These are phyloP conservation scores for Mucor saturninus DNA, from an alignment of 371 early-diverging fungal species.

Conservation along the genomic window DNA sequence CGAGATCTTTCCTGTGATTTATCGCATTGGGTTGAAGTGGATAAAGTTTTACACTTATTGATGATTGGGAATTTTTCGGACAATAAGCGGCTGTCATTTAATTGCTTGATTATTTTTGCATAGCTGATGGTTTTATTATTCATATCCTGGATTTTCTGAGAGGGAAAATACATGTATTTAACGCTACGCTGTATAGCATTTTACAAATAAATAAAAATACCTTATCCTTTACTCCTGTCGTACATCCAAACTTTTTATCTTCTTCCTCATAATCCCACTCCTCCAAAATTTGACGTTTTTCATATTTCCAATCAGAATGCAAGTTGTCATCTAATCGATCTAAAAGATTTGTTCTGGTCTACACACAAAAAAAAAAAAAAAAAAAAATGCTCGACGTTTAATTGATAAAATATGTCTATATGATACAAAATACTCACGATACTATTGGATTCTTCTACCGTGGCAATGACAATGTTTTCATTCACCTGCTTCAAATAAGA, in stretches of 20 bases:
- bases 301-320: slow-evolving; percentile 71
- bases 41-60: background rate
- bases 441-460: slow-evolving; percentile 71
- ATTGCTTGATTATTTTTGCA: slow-evolving; percentile 4
- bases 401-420: background rate
- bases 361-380: background rate
- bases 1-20: background rate
- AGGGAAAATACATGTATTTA: background rate
- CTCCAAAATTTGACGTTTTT: slow-evolving; percentile 71
- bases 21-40: background rate
- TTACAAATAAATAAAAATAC: background rate
- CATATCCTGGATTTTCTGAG: background rate
- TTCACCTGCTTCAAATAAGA: slow-evolving; percentile 73
- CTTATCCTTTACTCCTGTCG: background rate
- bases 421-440: slow-evolving; percentile 31
- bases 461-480: slow-evolving; percentile 69
- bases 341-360: slow-evolving; percentile 60
- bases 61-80: slow-evolving; percentile 3
- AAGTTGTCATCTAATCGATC: slow-evolving; percentile 53
- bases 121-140: slow-evolving; percentile 8
- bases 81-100: slow-evolving; percentile 12
- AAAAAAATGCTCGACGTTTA: background rate
- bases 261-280: slow-evolving; percentile 63
- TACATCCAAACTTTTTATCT: slow-evolving; percentile 15
- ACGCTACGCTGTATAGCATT: background rate